Evolutionary conservation across 331 rosid genomes (phyloP).

Genomic region (Spiraea crenata): DNA sequence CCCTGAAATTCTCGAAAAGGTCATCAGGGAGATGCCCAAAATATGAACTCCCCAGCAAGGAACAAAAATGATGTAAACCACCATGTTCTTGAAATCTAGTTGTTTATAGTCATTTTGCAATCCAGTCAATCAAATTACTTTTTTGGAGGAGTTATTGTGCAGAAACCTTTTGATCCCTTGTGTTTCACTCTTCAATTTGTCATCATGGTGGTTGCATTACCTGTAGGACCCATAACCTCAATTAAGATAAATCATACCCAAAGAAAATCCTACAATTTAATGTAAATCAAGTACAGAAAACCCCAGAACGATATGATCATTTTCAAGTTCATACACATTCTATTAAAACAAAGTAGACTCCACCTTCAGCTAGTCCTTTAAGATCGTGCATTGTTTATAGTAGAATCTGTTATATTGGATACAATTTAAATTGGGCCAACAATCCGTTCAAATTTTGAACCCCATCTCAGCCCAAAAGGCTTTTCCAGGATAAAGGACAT

Average conservation of each 20-base stretch:
- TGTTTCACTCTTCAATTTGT: not conserved
- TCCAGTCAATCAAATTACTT: not conserved
- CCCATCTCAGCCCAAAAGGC: too few relatives aligned
- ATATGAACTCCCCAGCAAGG: not conserved
- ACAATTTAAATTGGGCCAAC: too few relatives aligned
- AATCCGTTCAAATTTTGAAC: too few relatives aligned
- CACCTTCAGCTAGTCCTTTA: too few relatives aligned
- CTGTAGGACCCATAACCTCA: not conserved
- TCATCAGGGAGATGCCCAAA: conserved; percentile 7
- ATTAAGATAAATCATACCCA: not conserved
- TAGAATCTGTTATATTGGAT: too few relatives aligned
- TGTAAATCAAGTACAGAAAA: too few relatives aligned
- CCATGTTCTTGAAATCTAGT: conserved; percentile 2
- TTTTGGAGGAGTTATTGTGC: not conserved
- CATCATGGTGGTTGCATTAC: not conserved
- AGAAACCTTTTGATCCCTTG: not conserved
- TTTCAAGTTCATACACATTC: too few relatives aligned
- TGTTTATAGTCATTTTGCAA: conserved; percentile 6
- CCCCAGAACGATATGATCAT: too few relatives aligned
- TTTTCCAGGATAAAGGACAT: too few relatives aligned
- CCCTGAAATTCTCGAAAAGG: not conserved
- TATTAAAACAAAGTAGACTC: too few relatives aligned
- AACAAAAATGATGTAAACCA: conserved; percentile 4
- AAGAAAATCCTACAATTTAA: not conserved
- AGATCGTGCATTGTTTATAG: too few relatives aligned